A percentile compares a stretch with the other conserved stretches of the same genome.
These are phyloP conservation scores for Rhodotorula mucilaginosa DNA, from an alignment of 1,284 basidiomycete genomes.

Conservation along the genomic window DNA sequence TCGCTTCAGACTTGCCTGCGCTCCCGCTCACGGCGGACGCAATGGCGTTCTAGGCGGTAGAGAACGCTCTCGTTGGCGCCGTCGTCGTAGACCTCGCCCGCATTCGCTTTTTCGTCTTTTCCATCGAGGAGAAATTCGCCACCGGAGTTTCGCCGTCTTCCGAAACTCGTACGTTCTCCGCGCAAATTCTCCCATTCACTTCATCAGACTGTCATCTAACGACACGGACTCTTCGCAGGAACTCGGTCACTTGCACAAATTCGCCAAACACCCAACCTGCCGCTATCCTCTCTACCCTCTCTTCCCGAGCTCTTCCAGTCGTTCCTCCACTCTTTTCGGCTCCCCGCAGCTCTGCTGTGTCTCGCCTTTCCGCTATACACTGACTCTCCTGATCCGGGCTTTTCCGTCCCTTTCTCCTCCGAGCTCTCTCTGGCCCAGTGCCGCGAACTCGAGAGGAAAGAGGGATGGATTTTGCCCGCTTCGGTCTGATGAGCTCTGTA, in stretches of 20 bases:
- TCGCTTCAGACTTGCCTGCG: not conserved
- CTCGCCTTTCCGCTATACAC: not conserved
- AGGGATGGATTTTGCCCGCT: not conserved
- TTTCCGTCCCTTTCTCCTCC: not conserved
- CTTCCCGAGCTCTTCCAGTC: not conserved
- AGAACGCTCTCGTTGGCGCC: fast-evolving
- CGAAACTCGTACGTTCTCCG: too few relatives aligned
- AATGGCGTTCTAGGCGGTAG: constrained; percentile 19
- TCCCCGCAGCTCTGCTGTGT: not conserved
- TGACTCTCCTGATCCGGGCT: constrained; percentile 14
- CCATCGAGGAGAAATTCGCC: too few relatives aligned
- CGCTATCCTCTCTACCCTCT: too few relatives aligned
- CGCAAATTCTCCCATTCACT: too few relatives aligned
- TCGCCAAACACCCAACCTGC: not conserved
- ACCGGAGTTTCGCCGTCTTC: too few relatives aligned
- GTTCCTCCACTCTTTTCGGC: not conserved
- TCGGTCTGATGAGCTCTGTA: constrained; percentile 26
- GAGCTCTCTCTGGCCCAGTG: not conserved
- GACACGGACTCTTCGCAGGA: too few relatives aligned
- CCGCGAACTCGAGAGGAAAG: not conserved
- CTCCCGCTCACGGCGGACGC: constrained; percentile 1
- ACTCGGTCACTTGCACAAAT: not conserved
- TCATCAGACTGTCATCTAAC: too few relatives aligned
- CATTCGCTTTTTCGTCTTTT: not conserved
- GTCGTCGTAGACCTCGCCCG: not conserved